phyloP scores from a whole-genome alignment of 768 basidiomycete genomes.

The Suillus lakei region DNA sequence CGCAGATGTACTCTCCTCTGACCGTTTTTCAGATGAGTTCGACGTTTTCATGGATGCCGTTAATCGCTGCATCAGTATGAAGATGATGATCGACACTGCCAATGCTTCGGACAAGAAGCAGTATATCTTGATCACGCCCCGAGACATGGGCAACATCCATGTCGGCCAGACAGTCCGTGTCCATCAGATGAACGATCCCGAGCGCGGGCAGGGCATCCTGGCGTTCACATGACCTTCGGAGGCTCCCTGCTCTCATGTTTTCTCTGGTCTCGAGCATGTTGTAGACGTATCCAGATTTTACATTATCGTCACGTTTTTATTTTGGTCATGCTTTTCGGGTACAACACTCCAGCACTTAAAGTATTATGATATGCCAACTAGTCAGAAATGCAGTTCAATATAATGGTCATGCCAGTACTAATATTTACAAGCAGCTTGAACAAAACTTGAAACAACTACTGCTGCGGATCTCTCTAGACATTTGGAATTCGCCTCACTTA shows the following conservation, averaged over 20 bases:
- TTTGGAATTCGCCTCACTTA: too few species aligned
- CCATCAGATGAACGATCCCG: constrained; percentile 78
- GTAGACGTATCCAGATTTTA: background rate
- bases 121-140: constrained; percentile 96
- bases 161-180: constrained; percentile 75
- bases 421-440: too few species aligned
- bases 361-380: background rate
- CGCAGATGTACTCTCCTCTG: constrained; percentile 7
- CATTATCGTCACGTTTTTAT: background rate
- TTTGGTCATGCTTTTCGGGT: background rate
- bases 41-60: constrained; percentile 98
- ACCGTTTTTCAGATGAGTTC: constrained; percentile 77
- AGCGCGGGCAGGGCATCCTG: constrained; percentile 62
- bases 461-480: too few species aligned
- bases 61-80: constrained; percentile 91
- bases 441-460: too few species aligned
- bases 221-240: constrained; percentile 32
- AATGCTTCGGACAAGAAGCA: constrained; percentile 88
- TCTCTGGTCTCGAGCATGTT: background rate
- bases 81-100: constrained; percentile 95
- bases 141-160: constrained; percentile 79
- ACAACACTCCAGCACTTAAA: background rate
- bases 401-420: background rate
- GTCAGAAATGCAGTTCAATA: background rate
- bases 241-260: background rate